Evolutionary conservation across 139 green algal species (phyloP).

Genomic region (Tetradesmus obliquus): DNA sequence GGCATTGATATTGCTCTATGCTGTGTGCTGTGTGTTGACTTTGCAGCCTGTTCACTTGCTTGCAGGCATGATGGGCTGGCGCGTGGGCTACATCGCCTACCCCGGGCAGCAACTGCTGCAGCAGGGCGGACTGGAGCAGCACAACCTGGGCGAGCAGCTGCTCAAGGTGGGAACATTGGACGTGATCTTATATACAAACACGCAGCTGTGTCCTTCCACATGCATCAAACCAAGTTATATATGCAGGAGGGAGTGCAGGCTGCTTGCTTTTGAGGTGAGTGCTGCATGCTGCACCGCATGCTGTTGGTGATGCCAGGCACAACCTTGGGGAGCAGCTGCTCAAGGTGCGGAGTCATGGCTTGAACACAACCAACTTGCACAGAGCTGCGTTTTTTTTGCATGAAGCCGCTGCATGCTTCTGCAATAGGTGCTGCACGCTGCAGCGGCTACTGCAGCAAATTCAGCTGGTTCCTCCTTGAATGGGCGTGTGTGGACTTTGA

Average conservation of each 20-base stretch:
- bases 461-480: neutral
- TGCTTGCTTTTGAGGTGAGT: too few relatives aligned
- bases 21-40: neutral
- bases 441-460: neutral
- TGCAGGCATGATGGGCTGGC: conserved; percentile 91
- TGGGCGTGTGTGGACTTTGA: too few relatives aligned
- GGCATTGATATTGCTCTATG: neutral
- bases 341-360: too few relatives aligned
- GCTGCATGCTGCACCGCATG: neutral
- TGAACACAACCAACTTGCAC: too few relatives aligned
- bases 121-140: conserved; percentile 37
- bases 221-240: too few relatives aligned
- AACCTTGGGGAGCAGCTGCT: too few relatives aligned
- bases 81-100: conserved; percentile 50
- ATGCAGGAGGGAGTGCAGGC: too few relatives aligned
- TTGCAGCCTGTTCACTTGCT: neutral
- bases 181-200: too few relatives aligned
- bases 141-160: conserved; percentile 32
- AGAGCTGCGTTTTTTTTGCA: too few relatives aligned
- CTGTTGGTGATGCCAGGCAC: too few relatives aligned
- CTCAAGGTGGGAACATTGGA: conserved; percentile 37
- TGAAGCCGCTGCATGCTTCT: too few relatives aligned
- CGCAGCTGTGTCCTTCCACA: too few relatives aligned
- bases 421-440: neutral
- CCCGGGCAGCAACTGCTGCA: conserved; percentile 20